Base-by-base conservation (phyloP, 305 asterid species). In the Salvia sclarea region DNA sequence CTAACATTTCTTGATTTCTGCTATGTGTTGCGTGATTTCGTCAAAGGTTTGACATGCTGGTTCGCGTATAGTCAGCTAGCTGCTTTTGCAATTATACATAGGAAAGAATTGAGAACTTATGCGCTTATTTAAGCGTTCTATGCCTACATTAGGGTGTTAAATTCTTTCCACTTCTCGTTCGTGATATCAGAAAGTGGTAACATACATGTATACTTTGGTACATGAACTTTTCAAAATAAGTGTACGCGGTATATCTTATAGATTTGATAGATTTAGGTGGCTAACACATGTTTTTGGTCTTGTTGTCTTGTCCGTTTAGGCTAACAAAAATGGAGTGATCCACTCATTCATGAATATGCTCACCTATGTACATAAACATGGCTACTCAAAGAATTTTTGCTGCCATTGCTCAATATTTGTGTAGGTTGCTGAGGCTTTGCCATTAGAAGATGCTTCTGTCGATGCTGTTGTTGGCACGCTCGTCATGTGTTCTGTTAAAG, bases 381-480 rank as follows among this genome's bases (percentile, higher is more conserved):
- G 13, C 40, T 14, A n/a, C 13, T 63, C 10, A 22, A 24, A 12
- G 1, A 53, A 14, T 21, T 6, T 52, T 58, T 21, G 28, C 35
- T 38, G 64, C 67, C 57, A 7, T 72, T 43, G 64, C 53, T 47
- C 38, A 28, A 11, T 24, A 40, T 12, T 63, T 35, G 60, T 70
- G 77, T 75, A 93, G 97, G 98, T 93, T 31, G 93, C 83, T 2
- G 98, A 93, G 84, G 88, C 90, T 59, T 78, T 93, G 82, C 98
- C 98, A 11, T 24, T 91, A 50, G 30, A 56, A 17, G 97, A 91
- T 86, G 86, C 92, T 71, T 87, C 96, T 30, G 87, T 91, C 16
- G 98, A 91, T 80, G 96, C 91, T 70, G 92, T 93, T 44, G 72
- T 93, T 41, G 96, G 96, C 66, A 88, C 97, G 0, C 97, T 93